Evolutionary conservation across 345 rosid genomes (phyloP).

Genomic region (Eucalyptus shirleyi): DNA sequence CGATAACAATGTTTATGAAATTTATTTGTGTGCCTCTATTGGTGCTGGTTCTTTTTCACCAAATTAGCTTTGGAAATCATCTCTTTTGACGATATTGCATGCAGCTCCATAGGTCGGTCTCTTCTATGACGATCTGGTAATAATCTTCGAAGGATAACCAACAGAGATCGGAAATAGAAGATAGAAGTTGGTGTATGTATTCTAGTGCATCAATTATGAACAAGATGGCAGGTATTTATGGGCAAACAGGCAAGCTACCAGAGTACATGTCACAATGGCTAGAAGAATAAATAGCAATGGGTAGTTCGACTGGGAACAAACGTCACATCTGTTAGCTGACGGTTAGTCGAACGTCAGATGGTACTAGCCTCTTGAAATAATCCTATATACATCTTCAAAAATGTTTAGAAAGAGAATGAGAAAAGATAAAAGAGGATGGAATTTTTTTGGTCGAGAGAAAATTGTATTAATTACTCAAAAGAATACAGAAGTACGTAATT

Average conservation of each 20-base stretch:
- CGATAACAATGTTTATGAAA: background rate
- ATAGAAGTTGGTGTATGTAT: background rate
- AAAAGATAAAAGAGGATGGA: too few species aligned
- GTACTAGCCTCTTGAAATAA: too few species aligned
- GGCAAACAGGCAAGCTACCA: too few species aligned
- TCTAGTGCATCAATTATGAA: background rate
- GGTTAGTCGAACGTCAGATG: too few species aligned
- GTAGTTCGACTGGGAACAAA: too few species aligned
- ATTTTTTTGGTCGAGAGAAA: too few species aligned
- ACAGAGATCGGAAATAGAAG: background rate
- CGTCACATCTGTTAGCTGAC: rapidly evolving
- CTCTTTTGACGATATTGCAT: background rate
- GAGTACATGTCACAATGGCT: too few species aligned
- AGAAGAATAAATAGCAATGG: too few species aligned
- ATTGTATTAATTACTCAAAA: too few species aligned
- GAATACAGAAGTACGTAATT: too few species aligned
- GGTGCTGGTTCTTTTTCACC: background rate
- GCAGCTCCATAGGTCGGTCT: background rate
- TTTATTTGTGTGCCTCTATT: background rate
- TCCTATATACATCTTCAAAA: too few species aligned
- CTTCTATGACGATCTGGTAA: background rate
- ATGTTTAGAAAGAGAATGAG: too few species aligned
- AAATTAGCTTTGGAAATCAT: background rate
- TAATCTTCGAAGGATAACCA: background rate
- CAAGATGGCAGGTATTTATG: background rate